These are phyloP conservation scores for Vitis hybrid DNA, from an alignment of 177 flowering plant genomes.

Conservation along the genomic window DNA sequence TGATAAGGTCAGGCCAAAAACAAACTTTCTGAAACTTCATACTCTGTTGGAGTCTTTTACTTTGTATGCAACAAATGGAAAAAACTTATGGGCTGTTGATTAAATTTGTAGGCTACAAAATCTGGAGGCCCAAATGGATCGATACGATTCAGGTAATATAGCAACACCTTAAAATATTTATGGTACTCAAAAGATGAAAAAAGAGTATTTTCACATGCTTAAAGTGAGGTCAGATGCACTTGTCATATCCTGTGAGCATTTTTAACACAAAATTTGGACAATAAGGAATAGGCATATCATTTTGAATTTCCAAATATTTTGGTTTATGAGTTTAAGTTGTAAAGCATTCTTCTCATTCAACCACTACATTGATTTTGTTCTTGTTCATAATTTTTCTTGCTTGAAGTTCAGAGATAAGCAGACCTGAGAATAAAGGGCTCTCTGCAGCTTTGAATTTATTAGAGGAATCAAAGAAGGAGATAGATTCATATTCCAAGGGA, in stretches of 20 bases:
- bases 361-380: neutral
- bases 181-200: neutral
- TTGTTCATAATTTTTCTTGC: constrained; percentile 19
- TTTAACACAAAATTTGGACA: no score
- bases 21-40: constrained; percentile 1
- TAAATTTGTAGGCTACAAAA: constrained; percentile 76
- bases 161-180: neutral
- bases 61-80: neutral
- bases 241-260: neutral
- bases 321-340: neutral
- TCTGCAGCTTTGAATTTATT: constrained; percentile 66
- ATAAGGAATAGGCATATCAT: no score
- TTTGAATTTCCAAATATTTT: neutral
- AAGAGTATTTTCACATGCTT: neutral
- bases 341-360: neutral
- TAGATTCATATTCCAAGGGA: constrained; percentile 85
- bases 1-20: constrained; percentile 66
- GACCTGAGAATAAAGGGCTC: constrained; percentile 88
- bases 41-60: neutral
- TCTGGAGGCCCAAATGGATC: constrained; percentile 98
- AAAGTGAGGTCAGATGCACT: neutral
- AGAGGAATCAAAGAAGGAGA: constrained; percentile 80
- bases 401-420: constrained; percentile 91
- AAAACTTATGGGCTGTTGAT: constrained; percentile 23
- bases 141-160: constrained; percentile 78